Evolutionary conservation across 225 moss, liverwort and hornwort genomes (phyloP), one percentile per base, ranked within the genome.

Genomic region (Pseudisothecium myosuroides): DNA sequence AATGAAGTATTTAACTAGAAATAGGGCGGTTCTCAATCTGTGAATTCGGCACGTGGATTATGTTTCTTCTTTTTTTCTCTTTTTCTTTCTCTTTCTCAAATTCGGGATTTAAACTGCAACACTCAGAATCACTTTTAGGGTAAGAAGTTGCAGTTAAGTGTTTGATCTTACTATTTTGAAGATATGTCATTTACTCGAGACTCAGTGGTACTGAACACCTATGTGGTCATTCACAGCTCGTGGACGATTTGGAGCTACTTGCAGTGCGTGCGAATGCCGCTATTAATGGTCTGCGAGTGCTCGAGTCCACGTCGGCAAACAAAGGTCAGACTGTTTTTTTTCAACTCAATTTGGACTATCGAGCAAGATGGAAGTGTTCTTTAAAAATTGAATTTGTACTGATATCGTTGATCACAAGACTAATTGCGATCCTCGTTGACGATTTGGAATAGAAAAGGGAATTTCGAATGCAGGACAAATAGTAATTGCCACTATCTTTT

Each of bases 211-310:
- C 76, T 81, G 90, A 85, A 89, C 45, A 62, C n/a, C 39, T 78
- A 76, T 71, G 80, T 91, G 72, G 59, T 88, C 69, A 81, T 82
- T 24, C 83, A n/a, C 97, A 99, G 97, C 95, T 99, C 81, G 97
- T 99, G 90, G 97, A 96, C 86, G 97, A 99, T 90, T 93, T 99
- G 94, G 99, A 99, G 94, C 91, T 99, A 90, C 95, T 99, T 83
- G 94, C 97, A 74, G 92, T 96, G 60, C 96, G 97, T 85, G 93
- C 96, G 39, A 96, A 93, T 93, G 95, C 93, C 60, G 82, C 95
- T 73, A 87, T 93, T 16, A 96, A 96, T 95, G 97, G 96, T 82
- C 89, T 97, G 47, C 93, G 96, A 83, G 94, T 97, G 83, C 90
- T 96, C 73, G 99, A 97, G 72, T 73, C 93, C 58, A 56, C 91